Conservation (phyloP, 2,329 filamentous ascomycete species). For the Fusarium continuum region DNA sequence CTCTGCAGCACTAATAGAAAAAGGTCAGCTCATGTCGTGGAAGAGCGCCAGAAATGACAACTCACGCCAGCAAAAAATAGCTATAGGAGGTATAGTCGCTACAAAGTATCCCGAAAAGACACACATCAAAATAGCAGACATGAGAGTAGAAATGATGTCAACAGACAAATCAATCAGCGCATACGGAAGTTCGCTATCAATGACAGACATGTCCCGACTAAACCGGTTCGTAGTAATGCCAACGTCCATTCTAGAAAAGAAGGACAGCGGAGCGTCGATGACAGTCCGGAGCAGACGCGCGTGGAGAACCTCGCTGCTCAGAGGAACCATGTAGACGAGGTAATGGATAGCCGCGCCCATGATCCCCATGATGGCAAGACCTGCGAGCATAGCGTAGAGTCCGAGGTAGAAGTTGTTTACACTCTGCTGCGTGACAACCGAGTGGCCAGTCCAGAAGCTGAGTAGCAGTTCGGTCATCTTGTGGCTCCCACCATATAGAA, state of each 20-base stretch:
- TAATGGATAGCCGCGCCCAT: slow-evolving; percentile 1
- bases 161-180: slow-evolving; percentile 40
- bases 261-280: slow-evolving; percentile 46
- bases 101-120: slow-evolving; percentile 26
- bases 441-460: slow-evolving; percentile 23
- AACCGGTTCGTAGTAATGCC: slow-evolving; percentile 52
- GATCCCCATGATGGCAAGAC: slow-evolving; percentile 7
- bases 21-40: background rate
- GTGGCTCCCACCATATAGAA: slow-evolving; percentile 12
- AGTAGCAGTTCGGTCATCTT: slow-evolving; percentile 27
- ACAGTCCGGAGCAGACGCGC: slow-evolving; percentile 13
- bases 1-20: background rate
- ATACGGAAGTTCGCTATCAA: slow-evolving; percentile 48
- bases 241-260: slow-evolving; percentile 50
- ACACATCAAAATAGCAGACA: slow-evolving; percentile 23
- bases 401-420: slow-evolving; percentile 26
- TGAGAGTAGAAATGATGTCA: background rate
- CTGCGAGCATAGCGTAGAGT: slow-evolving; percentile 21
- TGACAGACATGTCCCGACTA: slow-evolving; percentile 51
- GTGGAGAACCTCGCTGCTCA: slow-evolving; percentile 17
- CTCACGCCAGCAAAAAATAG: slow-evolving; percentile 17
- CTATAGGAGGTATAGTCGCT: background rate
- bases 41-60: background rate
- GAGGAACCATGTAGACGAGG: slow-evolving; percentile 3
- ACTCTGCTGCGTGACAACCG: slow-evolving; percentile 2